Conservation (phyloP, 345 rosid genomes). For the Clausena lansium region DNA sequence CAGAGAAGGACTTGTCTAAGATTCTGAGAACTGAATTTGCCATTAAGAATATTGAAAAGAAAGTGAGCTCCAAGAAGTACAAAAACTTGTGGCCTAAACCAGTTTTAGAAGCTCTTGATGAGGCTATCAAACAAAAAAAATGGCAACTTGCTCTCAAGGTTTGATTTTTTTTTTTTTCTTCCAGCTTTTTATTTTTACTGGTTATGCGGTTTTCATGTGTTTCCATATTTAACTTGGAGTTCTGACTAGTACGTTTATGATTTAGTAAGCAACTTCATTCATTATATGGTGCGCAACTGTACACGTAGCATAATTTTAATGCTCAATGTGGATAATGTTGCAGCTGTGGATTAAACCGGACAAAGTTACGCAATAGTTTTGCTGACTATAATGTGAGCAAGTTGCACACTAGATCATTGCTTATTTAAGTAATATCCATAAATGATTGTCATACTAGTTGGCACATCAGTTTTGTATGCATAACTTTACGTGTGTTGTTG, state of each 20-base stretch:
- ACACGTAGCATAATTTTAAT: background rate
- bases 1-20: slow-evolving; percentile 58
- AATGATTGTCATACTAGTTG: background rate
- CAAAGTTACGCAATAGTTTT: no score
- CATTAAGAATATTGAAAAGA: slow-evolving; percentile 58
- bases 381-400: background rate
- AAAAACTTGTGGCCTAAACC: slow-evolving; percentile 76
- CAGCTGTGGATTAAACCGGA: no score
- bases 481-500: background rate
- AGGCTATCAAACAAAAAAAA: slow-evolving; percentile 49
- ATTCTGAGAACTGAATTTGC: slow-evolving; percentile 71
- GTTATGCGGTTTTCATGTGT: background rate
- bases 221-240: background rate
- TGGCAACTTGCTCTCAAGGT: slow-evolving; percentile 80
- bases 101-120: slow-evolving; percentile 84
- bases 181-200: background rate
- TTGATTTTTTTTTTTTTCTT: background rate
- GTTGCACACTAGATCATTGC: background rate
- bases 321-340: background rate
- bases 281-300: background rate
- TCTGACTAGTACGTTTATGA: background rate
- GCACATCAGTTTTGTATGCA: background rate
- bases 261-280: background rate
- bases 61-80: slow-evolving; percentile 71
- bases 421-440: background rate